Base-by-base conservation (phyloP, 345 rosid species). In the Melaleuca quinquenervia region DNA sequence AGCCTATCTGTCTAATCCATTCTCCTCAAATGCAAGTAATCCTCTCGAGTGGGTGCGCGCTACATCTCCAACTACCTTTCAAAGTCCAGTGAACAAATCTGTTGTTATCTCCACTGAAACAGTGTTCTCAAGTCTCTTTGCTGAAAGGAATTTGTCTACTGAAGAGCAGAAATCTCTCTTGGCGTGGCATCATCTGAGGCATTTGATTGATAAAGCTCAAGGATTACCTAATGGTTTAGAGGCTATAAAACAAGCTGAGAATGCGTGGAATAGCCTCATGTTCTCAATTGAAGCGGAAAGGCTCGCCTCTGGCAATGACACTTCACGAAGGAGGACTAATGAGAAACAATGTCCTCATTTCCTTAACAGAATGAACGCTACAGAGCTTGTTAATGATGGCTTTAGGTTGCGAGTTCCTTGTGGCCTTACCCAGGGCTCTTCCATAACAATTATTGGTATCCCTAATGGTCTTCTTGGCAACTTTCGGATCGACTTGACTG, bases 341-440 rank as follows among this genome's bases (percentile, higher is more conserved):
- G 96, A 93, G 86, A 95, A 94, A 88, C 93, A 96, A 36, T 97
- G 99, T 84, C 99, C 98, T 74, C 96, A 94, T 86, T 96, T 95
- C 88, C 93, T 96, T 82, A 94, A 93, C 84, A 94, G 91, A 89
- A 90, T 96, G 90, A 94, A 98, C 91, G 96, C 96, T 62, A 91
- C 96, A 50, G 95, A 90, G 88, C 89, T 87, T 82, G 92, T 90
- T 50, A 89, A 88, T 21, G 90, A 87, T 70, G 92, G 90, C 82
- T 87, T 87, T 52, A 95, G 91, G 90, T 82, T 98, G 87, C 91
- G 88, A 82, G 91, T 94, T 87, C 97, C 98, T 89, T 98, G 99
- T 87, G 99, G 99, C 83, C 86, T 96, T 76, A 98, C 98, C 90
- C 99, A 95, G 88, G 98, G 99, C 84, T 97, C 99, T 84, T 93